Conservation (phyloP, 441 rosid genomes). For the Populus hybrid region DNA sequence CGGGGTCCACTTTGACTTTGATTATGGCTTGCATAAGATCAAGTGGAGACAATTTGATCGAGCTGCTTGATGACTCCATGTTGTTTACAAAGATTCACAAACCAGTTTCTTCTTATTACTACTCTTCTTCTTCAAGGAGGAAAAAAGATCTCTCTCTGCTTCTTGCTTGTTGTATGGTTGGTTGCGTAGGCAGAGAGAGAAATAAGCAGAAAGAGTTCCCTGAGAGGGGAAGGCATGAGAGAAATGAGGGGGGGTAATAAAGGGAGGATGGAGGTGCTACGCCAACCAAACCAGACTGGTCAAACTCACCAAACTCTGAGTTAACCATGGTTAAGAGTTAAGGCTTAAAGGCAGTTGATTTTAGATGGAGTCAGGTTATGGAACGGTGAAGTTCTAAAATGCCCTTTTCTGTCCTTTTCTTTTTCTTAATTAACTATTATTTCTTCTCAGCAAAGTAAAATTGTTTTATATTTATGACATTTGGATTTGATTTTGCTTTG, state of each 20-base stretch:
- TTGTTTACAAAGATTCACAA: too few species aligned
- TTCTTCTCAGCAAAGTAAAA: too few species aligned
- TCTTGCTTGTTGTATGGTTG: slow-evolving; percentile 23
- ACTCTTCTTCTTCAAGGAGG: background rate
- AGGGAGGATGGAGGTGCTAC: slow-evolving; percentile 19
- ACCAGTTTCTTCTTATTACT: background rate
- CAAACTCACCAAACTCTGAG: slow-evolving; percentile 53
- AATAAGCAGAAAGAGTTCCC: slow-evolving; percentile 21
- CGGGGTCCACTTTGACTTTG: slow-evolving; percentile 55
- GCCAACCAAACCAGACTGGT: slow-evolving; percentile 93
- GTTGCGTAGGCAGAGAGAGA: slow-evolving; percentile 24
- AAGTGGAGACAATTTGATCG: slow-evolving; percentile 57
- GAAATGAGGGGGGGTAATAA: background rate
- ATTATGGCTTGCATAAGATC: slow-evolving; percentile 86
- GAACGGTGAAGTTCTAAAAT: background rate
- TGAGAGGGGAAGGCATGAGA: background rate
- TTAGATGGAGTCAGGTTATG: background rate
- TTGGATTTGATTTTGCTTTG: background rate
- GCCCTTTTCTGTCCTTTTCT: background rate
- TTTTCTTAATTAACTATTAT: too few species aligned
- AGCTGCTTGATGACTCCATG: slow-evolving; percentile 26
- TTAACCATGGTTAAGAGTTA: slow-evolving; percentile 41
- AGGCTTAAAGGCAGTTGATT: background rate
- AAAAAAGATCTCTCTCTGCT: background rate
- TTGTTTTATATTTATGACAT: background rate